A percentile compares a stretch with the other conserved stretches of the same genome.
These are phyloP conservation scores for Neonectria hederae DNA, from an alignment of 2,329 filamentous ascomycete genomes.

Conservation along the genomic window DNA sequence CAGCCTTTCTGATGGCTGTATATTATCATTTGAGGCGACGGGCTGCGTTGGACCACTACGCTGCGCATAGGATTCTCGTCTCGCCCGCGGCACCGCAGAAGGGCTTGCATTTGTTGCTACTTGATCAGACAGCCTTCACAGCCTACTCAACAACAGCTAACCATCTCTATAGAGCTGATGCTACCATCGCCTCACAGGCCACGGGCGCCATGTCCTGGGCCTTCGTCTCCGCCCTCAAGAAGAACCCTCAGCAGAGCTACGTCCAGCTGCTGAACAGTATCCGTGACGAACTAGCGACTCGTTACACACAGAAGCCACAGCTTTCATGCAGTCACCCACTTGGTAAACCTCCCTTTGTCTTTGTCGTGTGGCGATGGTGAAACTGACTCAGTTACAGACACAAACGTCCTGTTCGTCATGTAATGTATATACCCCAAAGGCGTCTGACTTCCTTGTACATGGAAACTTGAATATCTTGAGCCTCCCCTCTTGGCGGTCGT, in stretches of 20 bases:
- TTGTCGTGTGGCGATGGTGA: neutral
- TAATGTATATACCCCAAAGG: constrained; percentile 47
- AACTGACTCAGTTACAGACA: constrained; percentile 56
- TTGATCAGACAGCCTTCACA: neutral
- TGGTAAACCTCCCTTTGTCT: constrained; percentile 66
- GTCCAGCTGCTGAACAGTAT: constrained; percentile 97
- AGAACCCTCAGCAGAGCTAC: constrained; percentile 98
- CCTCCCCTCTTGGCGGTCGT: constrained; percentile 9
- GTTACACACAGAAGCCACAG: constrained; percentile 95
- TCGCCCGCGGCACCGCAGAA: neutral
- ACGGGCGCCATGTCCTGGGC: constrained; percentile 99
- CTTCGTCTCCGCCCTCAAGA: constrained; percentile 91
- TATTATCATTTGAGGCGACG: constrained; percentile 57
- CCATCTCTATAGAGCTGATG: constrained; percentile 74
- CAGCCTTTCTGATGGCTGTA: constrained; percentile 45
- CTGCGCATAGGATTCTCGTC: neutral
- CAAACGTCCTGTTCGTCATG: constrained; percentile 71
- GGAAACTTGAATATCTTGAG: constrained; percentile 24
- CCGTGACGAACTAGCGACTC: constrained; percentile 85
- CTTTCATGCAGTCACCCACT: constrained; percentile 96
- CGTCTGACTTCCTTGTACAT: constrained; percentile 24
- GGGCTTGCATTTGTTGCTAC: neutral
- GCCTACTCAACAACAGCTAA: constrained; percentile 24
- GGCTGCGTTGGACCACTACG: constrained; percentile 52
- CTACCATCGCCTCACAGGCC: constrained; percentile 88